Evolutionary conservation across 345 rosid genomes (phyloP).

Genomic region (Citrus mangshanensis): DNA sequence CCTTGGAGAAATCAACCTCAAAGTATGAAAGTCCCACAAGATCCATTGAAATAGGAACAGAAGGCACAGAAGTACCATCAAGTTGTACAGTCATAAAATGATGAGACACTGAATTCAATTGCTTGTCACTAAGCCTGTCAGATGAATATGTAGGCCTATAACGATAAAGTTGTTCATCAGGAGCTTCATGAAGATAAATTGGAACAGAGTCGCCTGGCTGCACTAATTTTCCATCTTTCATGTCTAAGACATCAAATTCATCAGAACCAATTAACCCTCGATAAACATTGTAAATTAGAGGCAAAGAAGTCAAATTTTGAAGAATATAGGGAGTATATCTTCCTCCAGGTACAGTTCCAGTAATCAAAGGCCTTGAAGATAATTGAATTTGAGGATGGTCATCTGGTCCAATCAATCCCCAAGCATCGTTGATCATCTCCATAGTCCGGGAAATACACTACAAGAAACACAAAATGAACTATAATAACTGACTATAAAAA

Average conservation of each 20-base stretch:
- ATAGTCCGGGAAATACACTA: conserved; percentile 74
- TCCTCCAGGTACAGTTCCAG: conserved; percentile 44
- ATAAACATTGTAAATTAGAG: conserved; percentile 61
- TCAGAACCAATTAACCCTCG: conserved; percentile 44
- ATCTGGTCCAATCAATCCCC: conserved; percentile 39
- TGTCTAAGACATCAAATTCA: conserved; percentile 39
- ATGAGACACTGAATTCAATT: conserved; percentile 59
- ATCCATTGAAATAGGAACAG: conserved; percentile 87
- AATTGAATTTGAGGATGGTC: conserved; percentile 38
- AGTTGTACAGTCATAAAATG: conserved; percentile 74
- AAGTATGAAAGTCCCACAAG: conserved; percentile 78
- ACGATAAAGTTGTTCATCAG: conserved; percentile 50
- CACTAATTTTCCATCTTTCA: conserved; percentile 47
- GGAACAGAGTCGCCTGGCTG: conserved; percentile 77
- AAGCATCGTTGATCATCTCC: conserved; percentile 71
- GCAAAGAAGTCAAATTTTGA: conserved; percentile 86
- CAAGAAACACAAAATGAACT: not conserved
- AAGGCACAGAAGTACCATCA: conserved; percentile 73
- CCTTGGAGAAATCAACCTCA: conserved; percentile 84
- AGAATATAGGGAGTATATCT: conserved; percentile 83
- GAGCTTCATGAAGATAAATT: conserved; percentile 59
- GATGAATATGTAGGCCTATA: conserved; percentile 51
- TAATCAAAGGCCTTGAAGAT: conserved; percentile 28
- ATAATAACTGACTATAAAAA: not conserved
- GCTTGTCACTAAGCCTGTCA: conserved; percentile 60